Conservation (phyloP, 2,329 filamentous ascomycete species). For the Paecilomyces sp. region DNA sequence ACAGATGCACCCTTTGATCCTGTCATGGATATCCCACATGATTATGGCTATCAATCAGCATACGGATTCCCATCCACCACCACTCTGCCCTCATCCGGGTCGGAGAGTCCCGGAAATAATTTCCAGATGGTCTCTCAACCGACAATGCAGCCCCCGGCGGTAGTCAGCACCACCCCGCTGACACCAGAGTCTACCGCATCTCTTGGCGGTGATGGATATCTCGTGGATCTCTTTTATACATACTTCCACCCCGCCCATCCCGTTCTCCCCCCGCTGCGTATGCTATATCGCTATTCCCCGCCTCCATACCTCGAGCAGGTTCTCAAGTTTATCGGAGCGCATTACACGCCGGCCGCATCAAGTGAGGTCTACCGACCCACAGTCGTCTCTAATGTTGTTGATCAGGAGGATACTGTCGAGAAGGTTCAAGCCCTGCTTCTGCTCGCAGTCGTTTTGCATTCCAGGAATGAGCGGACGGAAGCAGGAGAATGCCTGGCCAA, state of each 20-base stretch:
- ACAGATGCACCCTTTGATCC: slow-evolving; percentile 37
- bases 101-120: slow-evolving; percentile 14
- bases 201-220: slow-evolving; percentile 26
- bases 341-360: slow-evolving; percentile 42
- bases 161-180: slow-evolving; percentile 15
- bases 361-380: slow-evolving; percentile 37
- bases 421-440: slow-evolving; percentile 74
- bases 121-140: not conserved
- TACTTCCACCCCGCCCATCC: slow-evolving; percentile 52
- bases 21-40: slow-evolving; percentile 30
- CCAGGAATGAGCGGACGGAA: slow-evolving; percentile 62
- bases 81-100: slow-evolving; percentile 16
- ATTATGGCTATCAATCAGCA: slow-evolving; percentile 30
- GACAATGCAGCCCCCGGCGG: not conserved
- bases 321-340: slow-evolving; percentile 51
- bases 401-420: slow-evolving; percentile 45
- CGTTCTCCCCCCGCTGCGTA: slow-evolving; percentile 45
- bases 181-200: slow-evolving; percentile 30
- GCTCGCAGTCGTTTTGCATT: slow-evolving; percentile 70
- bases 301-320: slow-evolving; percentile 45
- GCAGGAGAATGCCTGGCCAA: slow-evolving; percentile 60
- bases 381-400: slow-evolving; percentile 22
- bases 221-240: slow-evolving; percentile 50
- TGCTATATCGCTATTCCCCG: slow-evolving; percentile 30
- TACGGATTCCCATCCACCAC: slow-evolving; percentile 16